phyloP scores from a whole-genome alignment of 345 rosid species.

The Toxicodendron radicans region DNA sequence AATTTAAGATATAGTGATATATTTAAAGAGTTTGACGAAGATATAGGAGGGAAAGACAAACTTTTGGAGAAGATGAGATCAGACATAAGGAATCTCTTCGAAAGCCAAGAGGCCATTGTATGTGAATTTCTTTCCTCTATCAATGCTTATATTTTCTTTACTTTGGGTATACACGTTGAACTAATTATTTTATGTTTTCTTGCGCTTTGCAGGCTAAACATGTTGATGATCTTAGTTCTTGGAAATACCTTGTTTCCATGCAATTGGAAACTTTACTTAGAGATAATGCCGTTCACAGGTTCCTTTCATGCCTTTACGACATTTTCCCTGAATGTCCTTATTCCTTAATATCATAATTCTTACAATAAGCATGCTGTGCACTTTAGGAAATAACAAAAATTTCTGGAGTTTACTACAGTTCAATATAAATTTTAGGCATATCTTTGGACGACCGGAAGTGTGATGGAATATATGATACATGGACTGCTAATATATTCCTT shows the following conservation, averaged over 20 bases:
- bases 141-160: neutral
- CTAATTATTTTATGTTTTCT: constrained; percentile 8
- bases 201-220: constrained; percentile 56
- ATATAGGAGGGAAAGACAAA: constrained; percentile 52
- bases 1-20: constrained; percentile 68
- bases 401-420: too few species aligned
- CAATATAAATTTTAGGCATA: too few species aligned
- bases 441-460: too few species aligned
- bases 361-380: neutral
- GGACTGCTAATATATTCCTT: too few species aligned
- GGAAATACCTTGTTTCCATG: constrained; percentile 59
- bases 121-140: constrained; percentile 23
- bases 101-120: constrained; percentile 55
- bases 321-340: constrained; percentile 4
- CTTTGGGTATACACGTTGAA: neutral
- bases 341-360: neutral
- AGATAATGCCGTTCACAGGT: constrained; percentile 69
- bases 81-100: constrained; percentile 48
- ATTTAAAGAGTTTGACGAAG: constrained; percentile 70
- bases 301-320: constrained; percentile 6
- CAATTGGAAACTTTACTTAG: constrained; percentile 42
- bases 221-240: constrained; percentile 61
- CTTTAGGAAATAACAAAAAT: too few species aligned
- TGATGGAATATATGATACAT: too few species aligned
- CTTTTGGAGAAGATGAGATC: constrained; percentile 48